phyloP scores from a whole-genome alignment of 2,329 filamentous ascomycete species.

The Dactylonectria estremocensis region DNA sequence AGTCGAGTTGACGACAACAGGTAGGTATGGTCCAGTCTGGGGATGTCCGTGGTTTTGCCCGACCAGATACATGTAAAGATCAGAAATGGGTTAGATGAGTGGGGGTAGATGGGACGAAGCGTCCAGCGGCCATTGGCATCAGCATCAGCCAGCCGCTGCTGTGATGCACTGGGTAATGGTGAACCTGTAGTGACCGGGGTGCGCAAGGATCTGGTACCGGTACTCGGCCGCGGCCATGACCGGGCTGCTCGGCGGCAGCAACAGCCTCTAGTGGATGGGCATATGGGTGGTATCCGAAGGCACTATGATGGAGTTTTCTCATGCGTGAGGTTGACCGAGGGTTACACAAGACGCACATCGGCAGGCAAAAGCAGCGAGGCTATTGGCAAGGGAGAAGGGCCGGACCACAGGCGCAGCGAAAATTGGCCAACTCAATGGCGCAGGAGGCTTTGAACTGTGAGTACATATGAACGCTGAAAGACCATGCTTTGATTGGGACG shows the following conservation, averaged over 20 bases:
- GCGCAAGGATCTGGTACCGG: conserved; percentile 40
- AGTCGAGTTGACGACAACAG: conserved; percentile 34
- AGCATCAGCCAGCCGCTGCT: conserved; percentile 45
- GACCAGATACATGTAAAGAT: conserved; percentile 40
- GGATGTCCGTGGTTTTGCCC: conserved; percentile 37
- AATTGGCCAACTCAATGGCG: conserved; percentile 32
- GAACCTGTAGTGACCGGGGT: conserved; percentile 41
- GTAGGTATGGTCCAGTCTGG: conserved; percentile 38
- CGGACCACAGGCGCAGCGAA: conserved; percentile 34
- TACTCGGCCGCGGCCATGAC: conserved; percentile 34
- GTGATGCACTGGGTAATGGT: conserved; percentile 42
- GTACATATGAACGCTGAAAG: not conserved
- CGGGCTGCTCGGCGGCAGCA: conserved; percentile 33
- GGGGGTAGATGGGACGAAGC: conserved; percentile 47
- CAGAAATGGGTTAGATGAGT: conserved; percentile 44
- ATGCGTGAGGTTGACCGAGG: conserved; percentile 38
- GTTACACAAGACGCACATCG: conserved; percentile 45
- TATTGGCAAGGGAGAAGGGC: conserved; percentile 37
- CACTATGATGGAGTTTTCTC: conserved; percentile 35
- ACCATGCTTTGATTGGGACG: not conserved
- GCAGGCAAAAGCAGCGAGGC: conserved; percentile 37
- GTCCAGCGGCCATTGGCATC: conserved; percentile 41
- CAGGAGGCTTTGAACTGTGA: conserved; percentile 18
- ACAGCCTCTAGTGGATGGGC: conserved; percentile 36
- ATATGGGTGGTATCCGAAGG: conserved; percentile 36